Evolutionary conservation across 2,329 filamentous ascomycete genomes (phyloP).

Genomic region (Bipolaris cookei): DNA sequence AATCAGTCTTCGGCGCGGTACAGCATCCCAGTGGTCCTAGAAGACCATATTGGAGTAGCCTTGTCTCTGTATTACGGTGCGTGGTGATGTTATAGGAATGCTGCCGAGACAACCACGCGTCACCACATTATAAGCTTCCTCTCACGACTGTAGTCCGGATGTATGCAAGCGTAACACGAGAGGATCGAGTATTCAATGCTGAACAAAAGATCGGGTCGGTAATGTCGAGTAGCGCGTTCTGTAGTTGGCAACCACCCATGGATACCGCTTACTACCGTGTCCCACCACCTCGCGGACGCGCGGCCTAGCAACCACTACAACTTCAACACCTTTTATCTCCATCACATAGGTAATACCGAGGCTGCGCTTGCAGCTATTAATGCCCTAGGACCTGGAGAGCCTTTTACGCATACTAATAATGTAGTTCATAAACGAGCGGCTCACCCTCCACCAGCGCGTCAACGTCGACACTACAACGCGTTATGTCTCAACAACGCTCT

Average conservation of each 20-base stretch:
- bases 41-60: not conserved
- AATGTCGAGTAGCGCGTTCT: not conserved
- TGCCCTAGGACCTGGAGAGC: no score
- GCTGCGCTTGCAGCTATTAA: no score
- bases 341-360: no score
- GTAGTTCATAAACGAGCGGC: no score
- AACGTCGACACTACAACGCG: no score
- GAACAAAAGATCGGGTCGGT: not conserved
- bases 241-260: not conserved
- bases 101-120: not conserved
- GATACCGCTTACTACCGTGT: no score
- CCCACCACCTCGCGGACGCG: no score
- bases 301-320: no score
- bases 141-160: not conserved
- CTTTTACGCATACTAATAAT: no score
- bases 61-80: not conserved
- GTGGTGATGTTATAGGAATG: not conserved
- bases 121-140: not conserved
- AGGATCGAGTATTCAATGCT: not conserved
- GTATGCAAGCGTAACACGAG: not conserved
- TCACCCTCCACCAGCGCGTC: no score
- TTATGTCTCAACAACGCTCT: no score
- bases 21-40: constrained; percentile 1
- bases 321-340: no score
- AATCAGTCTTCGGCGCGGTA: not conserved